A percentile compares a stretch with the other conserved stretches of the same genome.
Evolutionary conservation across 352 stramenopile genomes (phyloP).

Genomic region (Salisapilia sapeloensis): DNA sequence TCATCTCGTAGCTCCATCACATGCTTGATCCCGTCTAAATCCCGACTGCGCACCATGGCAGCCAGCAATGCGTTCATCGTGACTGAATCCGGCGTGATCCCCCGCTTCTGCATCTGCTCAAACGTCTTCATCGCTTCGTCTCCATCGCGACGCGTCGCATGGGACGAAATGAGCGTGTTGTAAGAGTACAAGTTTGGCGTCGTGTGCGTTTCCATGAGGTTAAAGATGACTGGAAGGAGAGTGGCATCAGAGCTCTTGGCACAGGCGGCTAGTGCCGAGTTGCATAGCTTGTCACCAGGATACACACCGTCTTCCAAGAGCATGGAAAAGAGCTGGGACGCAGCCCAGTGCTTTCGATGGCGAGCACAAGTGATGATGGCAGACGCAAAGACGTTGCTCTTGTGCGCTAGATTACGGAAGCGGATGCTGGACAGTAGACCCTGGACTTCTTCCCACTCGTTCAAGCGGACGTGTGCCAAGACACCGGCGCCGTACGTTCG

Average conservation of each 20-base stretch:
- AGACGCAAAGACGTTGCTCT: constrained; percentile 44
- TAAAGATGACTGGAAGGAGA: constrained; percentile 41
- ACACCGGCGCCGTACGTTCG: constrained; percentile 58
- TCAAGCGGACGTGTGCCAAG: constrained; percentile 46
- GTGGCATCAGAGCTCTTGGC: constrained; percentile 36
- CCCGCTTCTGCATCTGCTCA: constrained; percentile 13
- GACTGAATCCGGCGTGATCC: constrained; percentile 25
- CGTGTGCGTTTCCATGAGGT: constrained; percentile 32
- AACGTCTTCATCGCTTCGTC: constrained; percentile 46
- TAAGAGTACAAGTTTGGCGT: constrained; percentile 53
- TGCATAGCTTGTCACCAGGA: constrained; percentile 52
- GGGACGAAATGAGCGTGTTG: constrained; percentile 77
- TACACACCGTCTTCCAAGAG: constrained; percentile 52
- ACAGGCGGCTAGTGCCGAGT: constrained; percentile 46
- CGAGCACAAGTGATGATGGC: constrained; percentile 64
- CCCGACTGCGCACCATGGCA: constrained; percentile 30
- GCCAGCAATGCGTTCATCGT: constrained; percentile 61
- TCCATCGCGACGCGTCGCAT: constrained; percentile 38
- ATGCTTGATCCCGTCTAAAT: constrained; percentile 21
- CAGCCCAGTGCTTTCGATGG: constrained; percentile 45
- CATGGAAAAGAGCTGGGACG: constrained; percentile 38
- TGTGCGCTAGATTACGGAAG: constrained; percentile 32
- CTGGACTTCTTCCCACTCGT: constrained; percentile 52
- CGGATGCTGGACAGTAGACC: constrained; percentile 34
- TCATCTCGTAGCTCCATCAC: constrained; percentile 34